Conservation (phyloP, 768 basidiomycete genomes). For the Tricholoma flavovirens region DNA sequence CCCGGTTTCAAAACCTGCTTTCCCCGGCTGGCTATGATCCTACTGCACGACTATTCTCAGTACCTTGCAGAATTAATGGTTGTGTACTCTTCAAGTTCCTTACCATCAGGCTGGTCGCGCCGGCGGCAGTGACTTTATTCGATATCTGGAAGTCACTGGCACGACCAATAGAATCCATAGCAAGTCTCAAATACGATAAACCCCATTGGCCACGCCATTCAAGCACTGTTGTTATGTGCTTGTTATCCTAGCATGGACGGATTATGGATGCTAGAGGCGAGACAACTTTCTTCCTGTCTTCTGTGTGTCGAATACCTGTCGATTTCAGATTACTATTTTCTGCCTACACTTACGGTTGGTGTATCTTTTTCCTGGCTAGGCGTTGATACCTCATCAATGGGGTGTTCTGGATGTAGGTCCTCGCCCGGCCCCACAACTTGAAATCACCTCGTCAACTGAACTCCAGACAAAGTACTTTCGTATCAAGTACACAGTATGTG, state of each 20-base stretch:
- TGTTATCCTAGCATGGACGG: constrained; percentile 71
- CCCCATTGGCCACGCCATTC: constrained; percentile 71
- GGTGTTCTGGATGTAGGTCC: constrained; percentile 52
- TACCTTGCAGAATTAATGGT: constrained; percentile 43
- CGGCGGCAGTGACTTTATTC: constrained; percentile 46
- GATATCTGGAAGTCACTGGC: not conserved
- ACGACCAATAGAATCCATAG: not conserved
- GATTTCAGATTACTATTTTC: constrained; percentile 55
- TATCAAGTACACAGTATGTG: constrained; percentile 68
- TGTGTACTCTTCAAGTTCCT: constrained; percentile 67
- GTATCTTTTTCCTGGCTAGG: constrained; percentile 79
- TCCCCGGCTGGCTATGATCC: constrained; percentile 73
- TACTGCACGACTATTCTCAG: constrained; percentile 45
- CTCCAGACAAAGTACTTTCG: constrained; percentile 47
- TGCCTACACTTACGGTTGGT: constrained; percentile 58
- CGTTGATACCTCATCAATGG: constrained; percentile 61
- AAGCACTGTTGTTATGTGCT: constrained; percentile 63
- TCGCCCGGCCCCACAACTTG: too few relatives aligned
- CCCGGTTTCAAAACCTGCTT: constrained; percentile 69
- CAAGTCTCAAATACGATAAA: constrained; percentile 57
- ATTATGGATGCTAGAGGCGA: constrained; percentile 77
- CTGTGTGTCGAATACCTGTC: not conserved
- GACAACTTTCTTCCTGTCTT: not conserved
- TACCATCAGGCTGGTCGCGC: constrained; percentile 58
- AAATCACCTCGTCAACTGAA: not conserved